phyloP scores from a whole-genome alignment of 1,139 yeast species.

The Yamadazyma membranifaciens region DNA sequence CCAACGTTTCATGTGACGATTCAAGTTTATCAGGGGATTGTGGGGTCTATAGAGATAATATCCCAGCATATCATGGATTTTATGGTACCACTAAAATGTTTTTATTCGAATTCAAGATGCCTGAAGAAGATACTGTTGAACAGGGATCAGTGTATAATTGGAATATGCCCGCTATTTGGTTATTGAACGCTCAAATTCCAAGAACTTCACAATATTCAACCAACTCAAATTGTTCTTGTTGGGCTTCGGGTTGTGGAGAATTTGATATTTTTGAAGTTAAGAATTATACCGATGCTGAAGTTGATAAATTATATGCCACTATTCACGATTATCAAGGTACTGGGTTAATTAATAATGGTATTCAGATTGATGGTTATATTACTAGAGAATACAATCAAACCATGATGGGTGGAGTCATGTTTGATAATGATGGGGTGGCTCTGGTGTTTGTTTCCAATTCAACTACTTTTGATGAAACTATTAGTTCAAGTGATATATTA shows the following conservation, averaged over 20 bases:
- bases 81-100: slow-evolving; percentile 78
- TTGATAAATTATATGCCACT: slow-evolving; percentile 57
- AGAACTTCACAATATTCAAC: slow-evolving; percentile 77
- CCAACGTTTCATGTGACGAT: slow-evolving; percentile 59
- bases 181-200: slow-evolving; percentile 90
- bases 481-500: slow-evolving; percentile 32
- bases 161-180: slow-evolving; percentile 97
- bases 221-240: slow-evolving; percentile 83
- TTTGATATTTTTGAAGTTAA: slow-evolving; percentile 80
- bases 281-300: slow-evolving; percentile 40
- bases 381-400: slow-evolving; percentile 47
- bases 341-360: slow-evolving; percentile 56
- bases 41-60: slow-evolving; percentile 82
- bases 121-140: slow-evolving; percentile 56
- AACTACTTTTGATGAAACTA: slow-evolving; percentile 44
- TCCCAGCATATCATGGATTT: slow-evolving; percentile 92
- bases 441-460: slow-evolving; percentile 60
- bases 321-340: slow-evolving; percentile 75
- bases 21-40: slow-evolving; percentile 58
- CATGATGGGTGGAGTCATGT: slow-evolving; percentile 71
- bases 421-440: slow-evolving; percentile 59
- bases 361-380: slow-evolving; percentile 57
- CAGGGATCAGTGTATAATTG: slow-evolving; percentile 29
- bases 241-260: slow-evolving; percentile 97
- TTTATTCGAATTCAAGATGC: slow-evolving; percentile 90